Base-by-base conservation (phyloP, 2,329 filamentous ascomycete species). In the Penicillium janthinellum region DNA sequence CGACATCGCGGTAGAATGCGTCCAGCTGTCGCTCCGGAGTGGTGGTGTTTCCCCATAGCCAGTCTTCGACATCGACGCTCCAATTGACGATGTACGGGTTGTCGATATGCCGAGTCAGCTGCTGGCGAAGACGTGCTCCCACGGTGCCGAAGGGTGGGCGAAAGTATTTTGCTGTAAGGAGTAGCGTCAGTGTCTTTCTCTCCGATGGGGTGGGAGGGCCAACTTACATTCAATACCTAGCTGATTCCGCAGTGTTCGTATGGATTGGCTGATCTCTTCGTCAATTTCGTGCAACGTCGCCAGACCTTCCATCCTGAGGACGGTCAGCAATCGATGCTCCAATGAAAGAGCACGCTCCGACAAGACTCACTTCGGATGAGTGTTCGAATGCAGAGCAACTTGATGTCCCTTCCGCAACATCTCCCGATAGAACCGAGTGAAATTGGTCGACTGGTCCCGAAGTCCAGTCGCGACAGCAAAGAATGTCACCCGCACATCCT, bases 11-110 rank as follows among this genome's bases (percentile, higher is more conserved):
- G 70, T 84, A 81, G 75, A 90, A 90, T 12, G 87, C 85, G 3
- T 85, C 84, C 14, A 89, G 75, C 75, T 90, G 88, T 68, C 86
- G 86, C 77, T 89, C 84, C 0, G 88, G 88, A 3, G 86, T 89
- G 45, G 75, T 68, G 0, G 80, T 83, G 70, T 82, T 76, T 1
- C 86, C 87, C 86, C 87, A 90, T 25, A 88, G 68, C 86, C 87
- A 90, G 71, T 90, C 88, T 77, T 90, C 86, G 35, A 90, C 84
- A 67, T 90, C 88, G 47, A 90, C 84, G 67, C 82, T 86, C 88
- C 88, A 90, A 71, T 86, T 86, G 54, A 89, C 82, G 45, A 90
- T 83, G 64, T 84, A 83, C 0, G 85, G 82, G 14, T 83, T 79
- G 1, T 80, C 76, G 20, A 83, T 80, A 15, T 73, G 73, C 22